Evolutionary conservation across 805 yeast genomes (phyloP), one percentile per base, ranked within the genome.

Genomic region (Torulaspora quercuum): DNA sequence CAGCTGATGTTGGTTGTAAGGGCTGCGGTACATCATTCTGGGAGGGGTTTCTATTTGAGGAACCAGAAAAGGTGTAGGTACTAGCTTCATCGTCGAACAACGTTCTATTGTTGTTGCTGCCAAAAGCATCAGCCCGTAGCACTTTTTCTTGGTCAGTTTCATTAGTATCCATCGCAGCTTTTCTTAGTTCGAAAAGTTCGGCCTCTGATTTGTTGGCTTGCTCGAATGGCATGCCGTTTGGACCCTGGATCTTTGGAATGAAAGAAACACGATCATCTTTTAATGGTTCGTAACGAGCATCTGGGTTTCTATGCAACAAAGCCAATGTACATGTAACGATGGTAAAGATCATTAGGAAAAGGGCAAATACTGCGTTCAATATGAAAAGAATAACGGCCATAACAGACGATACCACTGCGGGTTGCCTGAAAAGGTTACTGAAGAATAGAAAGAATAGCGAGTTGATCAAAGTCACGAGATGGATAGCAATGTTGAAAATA

Each of bases 231-330:
- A 33, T 39, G 27, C 49, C 47, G 5, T 27, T 60, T 33, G 48
- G 62, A 21, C 61, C 61, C 38, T 68, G 78, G 38, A 70, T 69
- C 52, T 80, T 72, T 45, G 89, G 89, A 56, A 92, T 84, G 61
- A 92, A 92, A n/a, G 96, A 84, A 34, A 84, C 92, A 59, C 98
- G 78, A 58, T 92, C 98, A 62, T 92, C 98, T 52, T 82, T 83
- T 82, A 90, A 83, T 44, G 96, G 97, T 66, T 87, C 90, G 67
- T 92, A 92, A 51, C 95, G 76, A 7, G 90, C 78, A 63, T 92
- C 98, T 35, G 98, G 97, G 61, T 92, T 88, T 70, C 83, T 87
- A 61, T 83, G 81, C 20, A 89, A 49, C 52, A 92, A 63, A 0
- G 96, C 95, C 63, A 87, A 68, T 5, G 80, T 68, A 67, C 97